These are phyloP conservation scores for Colletotrichum tabaci DNA, from an alignment of 2,329 filamentous ascomycete species.

Conservation along the genomic window DNA sequence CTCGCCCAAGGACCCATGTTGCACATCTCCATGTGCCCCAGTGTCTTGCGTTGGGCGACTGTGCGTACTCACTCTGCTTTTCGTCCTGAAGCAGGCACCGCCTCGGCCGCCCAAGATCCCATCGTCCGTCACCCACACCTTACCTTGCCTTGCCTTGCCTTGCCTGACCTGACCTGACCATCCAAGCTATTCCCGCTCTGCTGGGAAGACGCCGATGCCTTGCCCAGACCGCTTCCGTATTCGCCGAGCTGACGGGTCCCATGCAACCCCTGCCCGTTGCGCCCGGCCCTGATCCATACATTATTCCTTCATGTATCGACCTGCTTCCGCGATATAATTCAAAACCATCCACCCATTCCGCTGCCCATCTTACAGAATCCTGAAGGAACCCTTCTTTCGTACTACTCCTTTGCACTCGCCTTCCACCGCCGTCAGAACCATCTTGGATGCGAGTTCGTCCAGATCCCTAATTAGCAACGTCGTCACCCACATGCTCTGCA, in stretches of 20 bases:
- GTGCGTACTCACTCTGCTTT: slow-evolving; percentile 38
- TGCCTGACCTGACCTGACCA: slow-evolving; percentile 15
- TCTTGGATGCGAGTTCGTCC: slow-evolving; percentile 36
- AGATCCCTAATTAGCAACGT: slow-evolving; percentile 27
- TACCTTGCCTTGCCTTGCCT: slow-evolving; percentile 20
- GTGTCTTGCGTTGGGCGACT: slow-evolving; percentile 41
- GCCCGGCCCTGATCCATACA: slow-evolving; percentile 39
- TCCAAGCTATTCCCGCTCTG: slow-evolving; percentile 40
- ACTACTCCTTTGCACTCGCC: slow-evolving; percentile 11
- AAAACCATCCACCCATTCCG: slow-evolving; percentile 38
- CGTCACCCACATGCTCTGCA: slow-evolving; percentile 11
- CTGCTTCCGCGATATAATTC: slow-evolving; percentile 42
- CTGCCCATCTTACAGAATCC: slow-evolving; percentile 9
- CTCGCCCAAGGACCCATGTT: slow-evolving; percentile 34
- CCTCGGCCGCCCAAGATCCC: slow-evolving; percentile 39
- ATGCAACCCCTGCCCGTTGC: slow-evolving; percentile 38
- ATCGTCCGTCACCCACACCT: slow-evolving; percentile 39
- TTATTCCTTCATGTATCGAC: slow-evolving; percentile 34
- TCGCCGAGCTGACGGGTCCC: slow-evolving; percentile 40
- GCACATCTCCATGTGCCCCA: slow-evolving; percentile 40
- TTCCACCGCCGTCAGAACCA: slow-evolving; percentile 3
- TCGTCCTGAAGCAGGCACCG: slow-evolving; percentile 43
- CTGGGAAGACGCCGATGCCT: slow-evolving; percentile 40
- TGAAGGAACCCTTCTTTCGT: slow-evolving; percentile 23
- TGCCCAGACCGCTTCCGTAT: slow-evolving; percentile 43